A percentile compares a stretch with the other conserved stretches of the same genome.
Evolutionary conservation across 305 asterid species (phyloP).

Genomic region (Ilex paraguariensis): DNA sequence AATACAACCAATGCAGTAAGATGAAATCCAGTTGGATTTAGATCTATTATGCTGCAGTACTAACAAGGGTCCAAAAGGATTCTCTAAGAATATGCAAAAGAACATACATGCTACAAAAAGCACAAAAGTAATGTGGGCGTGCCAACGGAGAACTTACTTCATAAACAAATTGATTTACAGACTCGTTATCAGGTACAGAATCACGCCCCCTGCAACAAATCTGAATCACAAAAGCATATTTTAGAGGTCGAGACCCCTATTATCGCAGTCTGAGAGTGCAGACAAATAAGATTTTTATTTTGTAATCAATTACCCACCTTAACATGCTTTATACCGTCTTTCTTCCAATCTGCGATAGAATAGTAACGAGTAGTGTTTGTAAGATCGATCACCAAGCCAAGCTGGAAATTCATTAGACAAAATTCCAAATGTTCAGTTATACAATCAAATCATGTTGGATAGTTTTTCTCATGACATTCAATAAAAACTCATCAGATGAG

Average conservation of each 20-base stretch:
- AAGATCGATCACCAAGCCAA: constrained; percentile 96
- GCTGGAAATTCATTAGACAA: constrained; percentile 50
- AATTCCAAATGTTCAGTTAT: constrained; percentile 7
- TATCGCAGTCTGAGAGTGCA: not conserved
- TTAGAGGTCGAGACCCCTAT: constrained; percentile 10
- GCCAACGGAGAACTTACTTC: constrained; percentile 55
- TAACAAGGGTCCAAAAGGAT: too few relatives aligned
- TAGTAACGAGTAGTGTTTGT: constrained; percentile 92
- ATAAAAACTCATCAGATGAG: too few relatives aligned
- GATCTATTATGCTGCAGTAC: too few relatives aligned
- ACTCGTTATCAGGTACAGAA: constrained; percentile 92
- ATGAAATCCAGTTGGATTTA: too few relatives aligned
- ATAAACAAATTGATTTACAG: constrained; percentile 72
- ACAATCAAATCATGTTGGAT: not conserved
- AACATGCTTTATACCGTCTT: constrained; percentile 85
- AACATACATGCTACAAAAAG: too few relatives aligned
- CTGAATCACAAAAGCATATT: constrained; percentile 33
- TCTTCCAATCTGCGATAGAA: constrained; percentile 56
- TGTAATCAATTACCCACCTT: constrained; percentile 50
- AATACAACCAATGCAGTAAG: too few relatives aligned
- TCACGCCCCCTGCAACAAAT: constrained; percentile 96
- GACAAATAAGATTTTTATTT: not conserved
- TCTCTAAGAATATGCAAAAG: too few relatives aligned
- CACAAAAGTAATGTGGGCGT: not conserved
- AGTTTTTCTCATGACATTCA: too few relatives aligned